These are phyloP conservation scores for Actinomortierella ambigua DNA, from an alignment of 371 early-diverging fungal species.

Conservation along the genomic window DNA sequence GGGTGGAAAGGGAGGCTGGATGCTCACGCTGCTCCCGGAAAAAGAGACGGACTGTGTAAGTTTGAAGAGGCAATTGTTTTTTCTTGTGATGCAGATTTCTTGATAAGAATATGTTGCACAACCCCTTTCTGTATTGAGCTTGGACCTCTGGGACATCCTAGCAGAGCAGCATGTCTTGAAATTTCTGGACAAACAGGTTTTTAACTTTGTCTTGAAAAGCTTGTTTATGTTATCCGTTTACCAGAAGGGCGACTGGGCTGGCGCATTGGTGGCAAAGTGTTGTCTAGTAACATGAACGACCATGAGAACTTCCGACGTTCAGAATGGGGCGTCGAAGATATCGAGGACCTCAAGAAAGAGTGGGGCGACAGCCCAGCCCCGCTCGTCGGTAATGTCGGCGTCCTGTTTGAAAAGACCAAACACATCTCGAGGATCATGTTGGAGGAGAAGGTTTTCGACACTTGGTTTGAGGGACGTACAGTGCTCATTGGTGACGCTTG, in stretches of 20 bases:
- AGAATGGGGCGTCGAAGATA: constrained; percentile 25
- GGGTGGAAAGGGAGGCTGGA: constrained; percentile 18
- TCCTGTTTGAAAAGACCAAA: constrained; percentile 25
- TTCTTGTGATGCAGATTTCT: background rate
- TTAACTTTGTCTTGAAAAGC: too few relatives aligned
- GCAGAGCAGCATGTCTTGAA: too few relatives aligned
- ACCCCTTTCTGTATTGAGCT: too few relatives aligned
- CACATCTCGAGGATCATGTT: constrained; percentile 26
- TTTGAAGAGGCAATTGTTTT: background rate
- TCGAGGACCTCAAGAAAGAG: constrained; percentile 13
- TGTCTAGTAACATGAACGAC: too few relatives aligned
- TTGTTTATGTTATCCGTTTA: too few relatives aligned
- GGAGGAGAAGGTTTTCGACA: constrained; percentile 40
- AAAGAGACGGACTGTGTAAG: too few relatives aligned
- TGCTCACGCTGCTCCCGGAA: constrained; percentile 12
- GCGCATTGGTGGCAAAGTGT: too few relatives aligned
- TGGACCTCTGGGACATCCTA: too few relatives aligned
- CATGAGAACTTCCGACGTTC: constrained; percentile 28
- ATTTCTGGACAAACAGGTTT: too few relatives aligned
- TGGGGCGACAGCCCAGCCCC: constrained; percentile 17
- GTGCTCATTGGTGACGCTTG: too few relatives aligned
- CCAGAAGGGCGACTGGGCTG: too few relatives aligned
- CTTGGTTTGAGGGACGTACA: too few relatives aligned
- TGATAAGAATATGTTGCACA: background rate
- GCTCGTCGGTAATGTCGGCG: constrained; percentile 20